Evolutionary conservation across 371 early-diverging fungal genomes (phyloP).

Genomic region (Globomyces sp.): DNA sequence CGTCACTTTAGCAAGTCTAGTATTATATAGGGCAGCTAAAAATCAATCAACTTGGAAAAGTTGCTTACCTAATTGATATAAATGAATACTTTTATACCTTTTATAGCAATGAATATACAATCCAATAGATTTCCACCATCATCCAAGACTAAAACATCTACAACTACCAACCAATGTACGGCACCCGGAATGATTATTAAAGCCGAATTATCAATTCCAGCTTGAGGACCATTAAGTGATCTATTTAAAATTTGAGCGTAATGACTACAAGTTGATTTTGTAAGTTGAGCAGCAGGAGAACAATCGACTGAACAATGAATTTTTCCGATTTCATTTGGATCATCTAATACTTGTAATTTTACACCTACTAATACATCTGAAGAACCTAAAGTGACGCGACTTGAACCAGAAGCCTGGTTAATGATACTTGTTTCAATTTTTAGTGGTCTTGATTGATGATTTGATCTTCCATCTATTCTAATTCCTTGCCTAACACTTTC

Average conservation of each 20-base stretch:
- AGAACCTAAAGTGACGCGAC: conserved; percentile 62
- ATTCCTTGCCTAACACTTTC: conserved; percentile 77
- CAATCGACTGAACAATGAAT: conserved; percentile 68
- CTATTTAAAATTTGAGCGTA: conserved; percentile 77
- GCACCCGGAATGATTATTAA: conserved; percentile 88
- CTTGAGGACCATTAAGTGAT: conserved; percentile 74
- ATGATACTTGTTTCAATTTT: conserved; percentile 76
- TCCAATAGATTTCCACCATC: conserved; percentile 87
- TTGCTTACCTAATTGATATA: no score
- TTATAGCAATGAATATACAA: conserved; percentile 74
- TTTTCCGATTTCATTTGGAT: conserved; percentile 54
- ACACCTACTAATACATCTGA: conserved; percentile 92
- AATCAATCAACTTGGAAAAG: background rate
- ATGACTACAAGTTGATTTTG: conserved; percentile 69
- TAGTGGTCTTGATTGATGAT: conserved; percentile 74
- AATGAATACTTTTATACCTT: conserved; percentile 24
- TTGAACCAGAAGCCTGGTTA: conserved; percentile 81
- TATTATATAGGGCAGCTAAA: conserved; percentile 76
- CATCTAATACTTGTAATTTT: conserved; percentile 80
- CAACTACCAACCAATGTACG: conserved; percentile 86
- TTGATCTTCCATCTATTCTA: conserved; percentile 83
- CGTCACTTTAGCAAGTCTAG: conserved; percentile 74
- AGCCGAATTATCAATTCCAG: conserved; percentile 78
- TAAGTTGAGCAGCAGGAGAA: conserved; percentile 38
- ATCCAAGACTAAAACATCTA: conserved; percentile 91